Evolutionary conservation across 2,329 filamentous ascomycete species (phyloP), one percentile per base, ranked within the genome.

Genomic region (Claviceps fusiformis): DNA sequence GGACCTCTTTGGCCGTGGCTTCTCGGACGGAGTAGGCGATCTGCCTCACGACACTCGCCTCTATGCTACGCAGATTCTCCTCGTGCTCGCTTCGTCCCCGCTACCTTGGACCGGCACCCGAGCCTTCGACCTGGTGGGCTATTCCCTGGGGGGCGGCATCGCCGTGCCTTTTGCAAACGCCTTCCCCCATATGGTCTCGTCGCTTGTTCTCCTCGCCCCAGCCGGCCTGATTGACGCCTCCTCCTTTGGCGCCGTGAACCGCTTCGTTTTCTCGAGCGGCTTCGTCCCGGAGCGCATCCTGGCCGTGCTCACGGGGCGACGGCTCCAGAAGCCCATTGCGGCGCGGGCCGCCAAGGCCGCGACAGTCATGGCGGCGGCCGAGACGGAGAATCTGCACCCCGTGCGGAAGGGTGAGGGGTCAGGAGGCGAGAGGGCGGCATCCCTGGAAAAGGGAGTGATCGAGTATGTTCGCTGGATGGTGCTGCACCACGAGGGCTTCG

Each of bases 61-160:
- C 8, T 93, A 88, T 70, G 76, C 79, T 3, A 77, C 82, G 3
- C 86, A 92, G 67, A 83, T 89, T 55, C 75, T 89, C 45, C 76
- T 87, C 33, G 86, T 78, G 15, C 71, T 92, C 11, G 76, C 80
- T 31, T 89, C 86, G 1, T 90, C 86, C 2, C 75, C 80, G 0
- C 70, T 92, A 3, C 61, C 81, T 15, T 90, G 86, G 86, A 83
- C 80, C 0, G 79, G 81, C 47, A 59, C 65, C 15, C 63, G 67
- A 47, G 76, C 74, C 50, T 82, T 93, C 64, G 78, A 78, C 50
- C 69, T 95, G 24, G 71, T 91, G 13, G 89, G 89, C 11, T 95
- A 93, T 70, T 91, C 86, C 0, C 77, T 95, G 0, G 89, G 89
- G 56, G 89, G 89, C 50, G 87, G 86, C 53, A 84, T 95, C 55